Conservation (phyloP, 2,329 filamentous ascomycete species). For the Aspergillus amoenus region DNA sequence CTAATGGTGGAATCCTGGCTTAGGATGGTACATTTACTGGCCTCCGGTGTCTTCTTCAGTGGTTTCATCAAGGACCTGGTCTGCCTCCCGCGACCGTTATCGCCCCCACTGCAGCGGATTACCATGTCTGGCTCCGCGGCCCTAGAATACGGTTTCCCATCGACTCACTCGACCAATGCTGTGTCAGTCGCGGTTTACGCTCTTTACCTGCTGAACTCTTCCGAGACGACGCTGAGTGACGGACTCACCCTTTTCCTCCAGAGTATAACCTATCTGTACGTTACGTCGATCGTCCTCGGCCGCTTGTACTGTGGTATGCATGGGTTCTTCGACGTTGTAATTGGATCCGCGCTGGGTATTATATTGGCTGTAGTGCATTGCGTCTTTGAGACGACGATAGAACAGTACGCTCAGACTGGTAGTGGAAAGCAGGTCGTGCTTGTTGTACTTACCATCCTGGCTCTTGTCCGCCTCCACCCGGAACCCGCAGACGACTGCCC, state of each 20-base stretch:
- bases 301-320: slow-evolving; percentile 98
- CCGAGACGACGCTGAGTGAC: slow-evolving; percentile 61
- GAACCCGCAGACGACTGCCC: slow-evolving; percentile 96
- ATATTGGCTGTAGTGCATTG: slow-evolving; percentile 59
- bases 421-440: slow-evolving; percentile 64
- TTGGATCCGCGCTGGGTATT: slow-evolving; percentile 76
- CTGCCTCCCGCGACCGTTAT: slow-evolving; percentile 87
- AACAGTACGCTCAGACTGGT: slow-evolving; percentile 68
- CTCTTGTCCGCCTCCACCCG: slow-evolving; percentile 84
- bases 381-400: slow-evolving; percentile 58
- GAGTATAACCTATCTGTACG: slow-evolving; percentile 75
- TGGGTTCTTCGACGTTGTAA: slow-evolving; percentile 85
- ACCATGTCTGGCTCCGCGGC: slow-evolving; percentile 96
- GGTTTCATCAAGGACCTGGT: slow-evolving; percentile 93
- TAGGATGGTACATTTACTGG: slow-evolving; percentile 68
- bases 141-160: slow-evolving; percentile 95
- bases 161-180: slow-evolving; percentile 94
- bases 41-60: slow-evolving; percentile 78
- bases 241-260: slow-evolving; percentile 65
- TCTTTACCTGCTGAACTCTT: slow-evolving; percentile 67
- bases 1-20: slow-evolving; percentile 13
- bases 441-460: slow-evolving; percentile 65
- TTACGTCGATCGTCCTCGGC: slow-evolving; percentile 83
- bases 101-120: slow-evolving; percentile 87
- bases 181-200: slow-evolving; percentile 89